phyloP scores from a whole-genome alignment of 139 green algal genomes.

The Coelastrella sp. region DNA sequence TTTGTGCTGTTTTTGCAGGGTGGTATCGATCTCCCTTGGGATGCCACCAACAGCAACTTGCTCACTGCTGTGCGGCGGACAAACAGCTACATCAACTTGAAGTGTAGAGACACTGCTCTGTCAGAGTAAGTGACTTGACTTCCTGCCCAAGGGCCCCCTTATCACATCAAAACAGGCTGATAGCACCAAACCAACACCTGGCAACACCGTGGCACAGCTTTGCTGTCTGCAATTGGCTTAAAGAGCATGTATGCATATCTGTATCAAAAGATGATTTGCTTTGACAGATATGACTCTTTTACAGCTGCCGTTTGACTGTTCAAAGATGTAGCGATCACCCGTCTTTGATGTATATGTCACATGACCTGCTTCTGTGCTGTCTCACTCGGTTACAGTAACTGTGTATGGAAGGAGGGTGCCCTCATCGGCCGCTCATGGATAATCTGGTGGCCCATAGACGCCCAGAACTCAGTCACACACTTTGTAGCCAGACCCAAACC shows the following conservation, averaged over 20 bases:
- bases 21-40: not conserved
- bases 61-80: not conserved
- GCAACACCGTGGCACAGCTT: too few relatives aligned
- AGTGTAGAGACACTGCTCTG: not conserved
- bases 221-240: too few relatives aligned
- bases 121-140: not conserved
- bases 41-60: not conserved
- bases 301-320: too few relatives aligned
- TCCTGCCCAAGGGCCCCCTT: too few relatives aligned
- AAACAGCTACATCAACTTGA: not conserved
- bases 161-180: too few relatives aligned
- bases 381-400: not conserved
- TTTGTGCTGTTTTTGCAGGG: not conserved
- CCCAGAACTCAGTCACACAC: not conserved
- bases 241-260: too few relatives aligned
- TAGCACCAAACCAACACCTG: too few relatives aligned
- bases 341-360: not conserved
- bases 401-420: not conserved
- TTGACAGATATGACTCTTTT: too few relatives aligned
- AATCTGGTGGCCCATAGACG: not conserved
- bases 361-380: slow-evolving; percentile 6
- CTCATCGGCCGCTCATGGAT: slow-evolving; percentile 12
- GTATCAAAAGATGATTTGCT: too few relatives aligned
- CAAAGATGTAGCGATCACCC: too few relatives aligned
- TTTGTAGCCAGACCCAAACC: not conserved